phyloP scores from a whole-genome alignment of 768 basidiomycete genomes.

The Tephrocybe sp. region DNA sequence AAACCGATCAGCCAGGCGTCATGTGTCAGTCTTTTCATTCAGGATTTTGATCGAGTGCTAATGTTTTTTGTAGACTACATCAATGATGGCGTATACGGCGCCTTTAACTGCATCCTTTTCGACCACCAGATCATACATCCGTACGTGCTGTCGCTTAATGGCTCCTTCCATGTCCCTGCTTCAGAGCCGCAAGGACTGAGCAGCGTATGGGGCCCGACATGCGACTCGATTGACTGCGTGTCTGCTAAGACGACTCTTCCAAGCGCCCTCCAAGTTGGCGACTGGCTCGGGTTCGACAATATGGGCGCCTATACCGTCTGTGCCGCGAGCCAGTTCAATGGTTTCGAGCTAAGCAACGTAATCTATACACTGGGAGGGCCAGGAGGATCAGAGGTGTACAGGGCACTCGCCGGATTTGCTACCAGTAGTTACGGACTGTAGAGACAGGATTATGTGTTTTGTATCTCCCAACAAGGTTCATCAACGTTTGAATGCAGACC shows the following conservation, averaged over 20 bases:
- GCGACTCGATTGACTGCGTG: slow-evolving; percentile 96
- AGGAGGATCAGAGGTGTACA: slow-evolving; percentile 49
- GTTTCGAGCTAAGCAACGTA: slow-evolving; percentile 79
- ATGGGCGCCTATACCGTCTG: slow-evolving; percentile 99
- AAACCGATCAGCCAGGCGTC: slow-evolving; percentile 46
- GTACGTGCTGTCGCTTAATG: slow-evolving; percentile 67
- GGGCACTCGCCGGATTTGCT: slow-evolving; percentile 48
- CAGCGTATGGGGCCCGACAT: slow-evolving; percentile 98
- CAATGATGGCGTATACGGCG: slow-evolving; percentile 98
- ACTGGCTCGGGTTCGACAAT: slow-evolving; percentile 96
- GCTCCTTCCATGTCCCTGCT: slow-evolving; percentile 56
- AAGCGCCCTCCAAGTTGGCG: slow-evolving; percentile 75
- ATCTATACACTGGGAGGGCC: slow-evolving; percentile 71
- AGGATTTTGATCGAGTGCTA: slow-evolving; percentile 4
- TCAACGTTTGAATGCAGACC: slow-evolving; percentile 21
- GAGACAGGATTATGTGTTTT: slow-evolving; percentile 4
- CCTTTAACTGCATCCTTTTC: slow-evolving; percentile 96
- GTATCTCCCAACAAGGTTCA: slow-evolving; percentile 20
- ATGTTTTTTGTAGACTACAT: slow-evolving; percentile 75
- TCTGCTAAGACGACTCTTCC: slow-evolving; percentile 63
- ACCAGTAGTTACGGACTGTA: slow-evolving; percentile 36
- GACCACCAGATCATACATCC: slow-evolving; percentile 95
- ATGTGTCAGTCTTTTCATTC: slow-evolving; percentile 76
- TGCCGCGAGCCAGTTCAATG: slow-evolving; percentile 95
- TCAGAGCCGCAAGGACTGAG: slow-evolving; percentile 44